Base-by-base conservation (phyloP, 805 yeast species). In the Vanderwaltozyma polyspora region DNA sequence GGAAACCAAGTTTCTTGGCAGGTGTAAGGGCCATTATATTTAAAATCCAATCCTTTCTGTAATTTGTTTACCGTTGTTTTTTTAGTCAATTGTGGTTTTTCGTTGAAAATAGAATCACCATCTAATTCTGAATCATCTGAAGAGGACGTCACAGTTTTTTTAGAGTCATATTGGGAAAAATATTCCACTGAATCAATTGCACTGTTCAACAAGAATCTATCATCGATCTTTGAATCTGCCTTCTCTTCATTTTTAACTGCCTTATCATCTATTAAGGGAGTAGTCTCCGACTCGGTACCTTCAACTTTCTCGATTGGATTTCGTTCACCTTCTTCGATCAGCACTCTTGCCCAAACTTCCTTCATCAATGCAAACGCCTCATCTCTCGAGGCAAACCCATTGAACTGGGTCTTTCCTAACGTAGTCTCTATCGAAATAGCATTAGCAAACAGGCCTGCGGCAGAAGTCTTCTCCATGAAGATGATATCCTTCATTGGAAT, bases 311-410 rank as follows among this genome's bases (percentile, higher is more conserved):
- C 14, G 19, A n/a, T 31, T 19, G 31, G 24, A 12, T n/a, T 13
- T 5, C n/a, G 11, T 13, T 34, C 36, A 13, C 33, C 29, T 29
- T 34, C 36, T 14, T 18, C 36, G 12, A 34, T 34, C 16, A 34
- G 21, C 7, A 28, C 33, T 19, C 38, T 25, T 38, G 74, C 70
- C 93, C 93, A 82, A 9, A 80, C 63, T 3, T 74, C 65, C 42
- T 70, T 73, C 43, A 89, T 62, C 39, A 84, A 70, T 30, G 77
- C 78, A 43, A 72, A 72, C 0, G 93, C 79, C 4, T 76, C 57
- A 52, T 89, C 95, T 37, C 96, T 68, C 1, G 89, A 73, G 6
- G 84, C 63, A 50, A 89, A 86, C 36, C 94, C 83, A 11, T 95
- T 95, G 64, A 89, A 87, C 14, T 74, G 74, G 47, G 85, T 82